Conservation (phyloP, 306 rosid genomes). For the Senna siamea region DNA sequence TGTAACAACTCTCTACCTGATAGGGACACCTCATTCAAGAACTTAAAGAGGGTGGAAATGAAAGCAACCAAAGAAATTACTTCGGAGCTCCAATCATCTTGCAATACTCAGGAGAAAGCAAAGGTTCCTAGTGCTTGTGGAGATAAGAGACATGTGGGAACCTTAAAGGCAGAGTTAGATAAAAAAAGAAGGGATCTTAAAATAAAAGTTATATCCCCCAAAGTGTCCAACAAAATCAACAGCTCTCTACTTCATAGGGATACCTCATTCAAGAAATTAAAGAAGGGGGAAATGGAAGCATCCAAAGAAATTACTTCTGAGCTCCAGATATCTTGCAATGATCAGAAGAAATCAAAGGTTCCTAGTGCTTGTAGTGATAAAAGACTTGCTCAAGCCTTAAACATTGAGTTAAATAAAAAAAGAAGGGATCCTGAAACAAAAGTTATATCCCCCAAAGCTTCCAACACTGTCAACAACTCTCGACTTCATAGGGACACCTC, state of each 20-base stretch:
- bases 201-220: neutral
- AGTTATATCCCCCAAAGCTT: neutral
- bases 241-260: neutral
- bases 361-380: neutral
- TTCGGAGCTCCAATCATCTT: constrained; percentile 12
- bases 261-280: constrained; percentile 4
- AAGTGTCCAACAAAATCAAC: constrained; percentile 1
- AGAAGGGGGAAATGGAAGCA: constrained; percentile 28
- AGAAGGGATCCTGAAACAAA: neutral
- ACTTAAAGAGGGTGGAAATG: constrained; percentile 17
- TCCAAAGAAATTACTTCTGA: neutral
- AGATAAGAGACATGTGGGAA: neutral
- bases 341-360: constrained; percentile 5
- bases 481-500: constrained; percentile 6
- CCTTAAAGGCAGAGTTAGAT: neutral
- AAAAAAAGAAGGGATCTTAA: neutral
- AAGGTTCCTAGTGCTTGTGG: neutral
- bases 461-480: constrained; percentile 10
- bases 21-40: constrained; percentile 9
- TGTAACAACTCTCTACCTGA: neutral
- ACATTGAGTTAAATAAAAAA: neutral
- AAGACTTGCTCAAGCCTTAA: neutral
- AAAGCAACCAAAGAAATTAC: constrained; percentile 8
- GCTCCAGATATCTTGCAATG: constrained; percentile 1
- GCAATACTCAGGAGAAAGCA: constrained; percentile 10